Percentiles rank a stretch among this genome's conserved stretches.
phyloP scores from a whole-genome alignment of 495 filamentous ascomycete genomes.

The Tuber indicum region DNA sequence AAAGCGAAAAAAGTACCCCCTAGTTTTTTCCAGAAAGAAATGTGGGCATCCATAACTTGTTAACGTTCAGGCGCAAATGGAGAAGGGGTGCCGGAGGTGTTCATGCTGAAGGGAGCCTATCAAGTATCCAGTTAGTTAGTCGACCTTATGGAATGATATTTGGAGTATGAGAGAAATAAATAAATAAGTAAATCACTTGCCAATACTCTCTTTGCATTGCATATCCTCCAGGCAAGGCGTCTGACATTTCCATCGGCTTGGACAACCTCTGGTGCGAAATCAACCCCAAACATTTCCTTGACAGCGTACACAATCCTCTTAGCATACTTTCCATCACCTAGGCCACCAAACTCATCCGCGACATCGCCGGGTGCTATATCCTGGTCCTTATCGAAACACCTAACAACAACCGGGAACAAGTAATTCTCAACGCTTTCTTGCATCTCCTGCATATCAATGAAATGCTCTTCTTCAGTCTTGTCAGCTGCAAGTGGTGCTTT shows the following conservation, averaged over 20 bases:
- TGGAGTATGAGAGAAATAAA: not conserved
- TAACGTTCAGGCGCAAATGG: slow-evolving; percentile 21
- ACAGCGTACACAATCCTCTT: slow-evolving; percentile 87
- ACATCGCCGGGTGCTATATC: slow-evolving; percentile 78
- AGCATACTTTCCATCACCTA: slow-evolving; percentile 80
- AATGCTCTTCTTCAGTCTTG: slow-evolving; percentile 52
- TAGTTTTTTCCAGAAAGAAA: not conserved
- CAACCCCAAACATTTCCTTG: slow-evolving; percentile 95
- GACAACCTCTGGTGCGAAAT: slow-evolving; percentile 89
- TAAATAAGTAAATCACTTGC: slow-evolving; percentile 52
- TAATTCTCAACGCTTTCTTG: slow-evolving; percentile 63
- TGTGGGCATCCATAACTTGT: not conserved
- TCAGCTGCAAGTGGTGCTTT: slow-evolving; percentile 59
- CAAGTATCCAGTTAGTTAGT: slow-evolving; percentile 11
- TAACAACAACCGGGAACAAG: slow-evolving; percentile 72
- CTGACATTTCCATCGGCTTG: slow-evolving; percentile 84
- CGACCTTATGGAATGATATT: not conserved
- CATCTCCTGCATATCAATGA: slow-evolving; percentile 39
- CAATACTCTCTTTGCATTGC: slow-evolving; percentile 88
- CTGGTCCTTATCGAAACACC: slow-evolving; percentile 87
- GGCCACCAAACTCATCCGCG: slow-evolving; percentile 80
- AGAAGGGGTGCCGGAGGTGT: slow-evolving; percentile 29
- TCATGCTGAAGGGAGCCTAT: slow-evolving; percentile 36
- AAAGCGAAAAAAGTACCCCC: not conserved
- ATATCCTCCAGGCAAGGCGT: slow-evolving; percentile 91